Conservation (phyloP, 2,329 filamentous ascomycete species). For the Xylaria multiplex region DNA sequence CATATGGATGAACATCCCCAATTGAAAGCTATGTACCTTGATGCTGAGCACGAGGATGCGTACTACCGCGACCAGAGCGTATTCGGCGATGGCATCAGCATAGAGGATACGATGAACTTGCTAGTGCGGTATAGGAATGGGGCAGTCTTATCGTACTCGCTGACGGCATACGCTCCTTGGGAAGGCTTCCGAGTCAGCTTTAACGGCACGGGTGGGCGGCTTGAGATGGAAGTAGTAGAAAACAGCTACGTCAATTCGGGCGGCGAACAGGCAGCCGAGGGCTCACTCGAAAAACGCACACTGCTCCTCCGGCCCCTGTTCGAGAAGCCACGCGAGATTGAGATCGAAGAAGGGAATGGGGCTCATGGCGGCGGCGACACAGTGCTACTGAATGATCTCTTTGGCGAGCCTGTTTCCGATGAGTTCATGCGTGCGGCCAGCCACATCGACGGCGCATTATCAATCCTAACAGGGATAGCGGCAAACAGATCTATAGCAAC, state of each 20-base stretch:
- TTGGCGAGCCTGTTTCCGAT: conserved; percentile 63
- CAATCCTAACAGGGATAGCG: conserved; percentile 68
- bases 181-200: conserved; percentile 68
- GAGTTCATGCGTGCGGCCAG: conserved; percentile 65
- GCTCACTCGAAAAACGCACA: conserved; percentile 60
- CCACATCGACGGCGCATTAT: conserved; percentile 67
- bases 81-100: conserved; percentile 71
- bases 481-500: conserved; percentile 68
- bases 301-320: conserved; percentile 65
- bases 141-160: conserved; percentile 67
- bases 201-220: conserved; percentile 66
- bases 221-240: conserved; percentile 71
- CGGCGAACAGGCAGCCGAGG: conserved; percentile 65
- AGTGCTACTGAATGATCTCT: conserved; percentile 66
- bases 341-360: conserved; percentile 62
- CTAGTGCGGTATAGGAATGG: conserved; percentile 67
- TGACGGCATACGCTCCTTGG: conserved; percentile 71
- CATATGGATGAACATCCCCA: conserved; percentile 63
- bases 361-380: conserved; percentile 70
- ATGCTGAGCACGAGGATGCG: conserved; percentile 70
- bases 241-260: conserved; percentile 70
- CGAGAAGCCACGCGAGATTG: conserved; percentile 65
- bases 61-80: conserved; percentile 71
- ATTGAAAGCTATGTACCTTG: conserved; percentile 68
- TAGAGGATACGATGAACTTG: conserved; percentile 72